A percentile compares a stretch with the other conserved stretches of the same genome.
Conservation (phyloP, 1,284 basidiomycete species). For the Boletus albobrunnescens region DNA sequence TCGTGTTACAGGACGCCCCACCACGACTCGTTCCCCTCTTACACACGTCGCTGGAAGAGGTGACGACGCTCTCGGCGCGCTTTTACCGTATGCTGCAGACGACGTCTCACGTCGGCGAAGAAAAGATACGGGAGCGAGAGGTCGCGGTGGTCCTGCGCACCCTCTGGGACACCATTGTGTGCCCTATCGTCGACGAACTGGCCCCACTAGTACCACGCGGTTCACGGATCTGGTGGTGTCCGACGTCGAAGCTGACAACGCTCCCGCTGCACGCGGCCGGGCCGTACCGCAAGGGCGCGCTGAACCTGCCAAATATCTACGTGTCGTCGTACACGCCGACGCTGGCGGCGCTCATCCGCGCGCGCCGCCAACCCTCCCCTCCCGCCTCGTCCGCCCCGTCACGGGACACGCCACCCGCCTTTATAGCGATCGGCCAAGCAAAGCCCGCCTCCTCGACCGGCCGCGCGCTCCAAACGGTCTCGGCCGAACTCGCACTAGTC, state of each 20-base stretch:
- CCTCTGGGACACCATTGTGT: constrained; percentile 34
- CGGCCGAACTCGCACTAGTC: constrained; percentile 18
- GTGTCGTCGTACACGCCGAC: constrained; percentile 40
- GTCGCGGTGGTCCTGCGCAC: constrained; percentile 21
- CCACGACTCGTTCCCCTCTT: constrained; percentile 25
- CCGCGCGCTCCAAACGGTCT: constrained; percentile 12
- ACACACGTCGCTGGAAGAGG: constrained; percentile 11
- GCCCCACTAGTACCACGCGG: constrained; percentile 18
- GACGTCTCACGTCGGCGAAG: constrained; percentile 18
- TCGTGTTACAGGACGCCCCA: constrained; percentile 20
- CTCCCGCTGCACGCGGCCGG: constrained; percentile 43
- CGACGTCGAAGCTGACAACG: constrained; percentile 33
- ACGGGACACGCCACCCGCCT: background rate
- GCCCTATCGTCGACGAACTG: constrained; percentile 30
- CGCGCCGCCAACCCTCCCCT: constrained; percentile 10
- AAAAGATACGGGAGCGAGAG: constrained; percentile 22
- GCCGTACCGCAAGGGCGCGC: constrained; percentile 16
- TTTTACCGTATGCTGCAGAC: constrained; percentile 14
- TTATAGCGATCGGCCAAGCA: constrained; percentile 28
- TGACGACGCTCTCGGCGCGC: constrained; percentile 11
- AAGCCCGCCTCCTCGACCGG: constrained; percentile 2
- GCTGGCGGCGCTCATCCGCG: constrained; percentile 31
- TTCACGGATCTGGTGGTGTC: constrained; percentile 45
- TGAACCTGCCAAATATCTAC: constrained; percentile 30
- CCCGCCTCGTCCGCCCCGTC: too few relatives aligned